phyloP scores from a whole-genome alignment of 257 asterid genomes.

The Hygrophila difformis region DNA sequence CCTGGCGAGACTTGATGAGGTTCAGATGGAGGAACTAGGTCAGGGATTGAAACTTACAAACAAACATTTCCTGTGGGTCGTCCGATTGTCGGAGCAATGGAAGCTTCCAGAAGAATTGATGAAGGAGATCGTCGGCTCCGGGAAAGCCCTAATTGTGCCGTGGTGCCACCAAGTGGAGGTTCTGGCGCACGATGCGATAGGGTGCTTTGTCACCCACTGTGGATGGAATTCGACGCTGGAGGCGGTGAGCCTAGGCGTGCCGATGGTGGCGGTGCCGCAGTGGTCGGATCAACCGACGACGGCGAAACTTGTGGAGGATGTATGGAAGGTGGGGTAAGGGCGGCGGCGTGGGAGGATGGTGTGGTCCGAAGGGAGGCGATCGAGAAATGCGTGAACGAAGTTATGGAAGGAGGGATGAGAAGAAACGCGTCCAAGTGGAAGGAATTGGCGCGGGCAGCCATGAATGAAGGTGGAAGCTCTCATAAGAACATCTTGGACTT shows the following conservation, averaged over 20 bases:
- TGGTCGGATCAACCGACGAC: constrained; percentile 18
- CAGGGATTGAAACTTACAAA: constrained; percentile 10
- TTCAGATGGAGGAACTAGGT: constrained; percentile 19
- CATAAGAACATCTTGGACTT: constrained; percentile 16
- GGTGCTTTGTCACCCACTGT: too few relatives aligned
- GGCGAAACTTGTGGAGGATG: constrained; percentile 10
- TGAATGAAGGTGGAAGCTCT: constrained; percentile 21
- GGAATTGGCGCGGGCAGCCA: constrained; percentile 12
- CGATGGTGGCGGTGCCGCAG: constrained; percentile 17
- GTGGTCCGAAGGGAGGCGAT: constrained; percentile 8
- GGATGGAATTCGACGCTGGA: too few relatives aligned
- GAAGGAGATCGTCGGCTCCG: background rate
- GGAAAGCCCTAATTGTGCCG: constrained; percentile 11
- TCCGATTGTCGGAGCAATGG: constrained; percentile 11
- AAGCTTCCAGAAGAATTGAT: constrained; percentile 15
- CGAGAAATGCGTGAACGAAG: constrained; percentile 8
- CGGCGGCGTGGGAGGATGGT: background rate
- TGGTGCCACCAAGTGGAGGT: constrained; percentile 22
- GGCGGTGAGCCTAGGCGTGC: constrained; percentile 16
- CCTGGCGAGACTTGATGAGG: constrained; percentile 8
- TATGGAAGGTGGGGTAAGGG: constrained; percentile 19
- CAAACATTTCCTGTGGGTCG: constrained; percentile 16
- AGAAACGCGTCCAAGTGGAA: constrained; percentile 18
- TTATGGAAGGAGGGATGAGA: constrained; percentile 16
- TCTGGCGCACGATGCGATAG: background rate